These are phyloP conservation scores for Tylopilus plumbeoviolaceoides DNA, from an alignment of 768 basidiomycete species.

Conservation along the genomic window DNA sequence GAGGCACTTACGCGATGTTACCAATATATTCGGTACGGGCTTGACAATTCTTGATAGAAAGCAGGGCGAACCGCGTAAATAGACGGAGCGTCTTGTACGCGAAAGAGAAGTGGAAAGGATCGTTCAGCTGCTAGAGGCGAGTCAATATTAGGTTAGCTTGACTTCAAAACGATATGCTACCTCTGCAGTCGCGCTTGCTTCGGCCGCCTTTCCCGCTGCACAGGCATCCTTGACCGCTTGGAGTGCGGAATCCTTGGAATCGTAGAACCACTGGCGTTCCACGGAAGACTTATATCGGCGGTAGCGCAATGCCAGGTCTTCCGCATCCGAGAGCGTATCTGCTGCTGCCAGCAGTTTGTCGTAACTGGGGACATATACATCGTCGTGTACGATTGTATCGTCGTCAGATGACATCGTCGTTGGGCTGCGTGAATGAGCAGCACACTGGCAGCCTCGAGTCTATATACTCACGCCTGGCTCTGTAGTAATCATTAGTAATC, in stretches of 20 bases:
- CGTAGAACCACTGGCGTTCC: not conserved
- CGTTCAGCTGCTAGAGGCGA: not conserved
- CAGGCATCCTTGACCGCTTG: not conserved
- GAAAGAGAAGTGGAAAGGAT: not conserved
- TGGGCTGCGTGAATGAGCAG: not conserved
- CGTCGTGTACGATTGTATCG: slow-evolving; percentile 1
- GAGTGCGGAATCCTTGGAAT: not conserved
- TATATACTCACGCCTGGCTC: not conserved
- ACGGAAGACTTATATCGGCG: not conserved
- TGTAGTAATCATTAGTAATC: too few relatives aligned
- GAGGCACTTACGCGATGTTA: not conserved
- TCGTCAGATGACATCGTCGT: not conserved
- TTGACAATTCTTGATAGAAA: not conserved
- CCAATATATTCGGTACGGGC: not conserved
- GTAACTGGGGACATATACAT: not conserved
- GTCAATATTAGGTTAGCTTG: not conserved
- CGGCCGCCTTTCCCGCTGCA: not conserved
- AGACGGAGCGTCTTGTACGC: not conserved
- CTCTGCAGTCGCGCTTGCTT: not conserved
- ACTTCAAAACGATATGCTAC: not conserved
- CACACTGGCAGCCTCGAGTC: too few relatives aligned
- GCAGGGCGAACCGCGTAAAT: not conserved
- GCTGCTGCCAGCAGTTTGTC: not conserved
- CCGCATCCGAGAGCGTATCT: not conserved
- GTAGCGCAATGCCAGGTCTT: not conserved